These are phyloP conservation scores for Symbiotaphrina buchneri DNA, from an alignment of 495 filamentous ascomycete species.

Conservation along the genomic window DNA sequence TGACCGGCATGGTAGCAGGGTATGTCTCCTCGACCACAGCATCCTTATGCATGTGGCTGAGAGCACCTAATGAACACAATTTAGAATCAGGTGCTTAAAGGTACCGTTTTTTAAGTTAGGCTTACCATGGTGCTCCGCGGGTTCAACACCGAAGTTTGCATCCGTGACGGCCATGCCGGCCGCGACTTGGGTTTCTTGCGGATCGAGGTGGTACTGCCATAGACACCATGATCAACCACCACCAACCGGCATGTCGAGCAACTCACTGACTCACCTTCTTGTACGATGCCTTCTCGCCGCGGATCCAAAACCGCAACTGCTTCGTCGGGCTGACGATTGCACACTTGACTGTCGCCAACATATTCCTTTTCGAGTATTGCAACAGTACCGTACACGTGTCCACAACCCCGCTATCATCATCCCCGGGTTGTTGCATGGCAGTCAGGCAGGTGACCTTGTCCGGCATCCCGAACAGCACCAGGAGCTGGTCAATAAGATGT, in stretches of 20 bases:
- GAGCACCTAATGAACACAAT: too few species aligned
- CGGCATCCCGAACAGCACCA: conserved; percentile 56
- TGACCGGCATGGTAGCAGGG: conserved; percentile 42
- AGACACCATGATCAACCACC: too few species aligned
- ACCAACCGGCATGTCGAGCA: too few species aligned
- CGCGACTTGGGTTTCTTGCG: conserved; percentile 65
- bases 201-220: conserved; percentile 49
- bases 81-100: too few species aligned
- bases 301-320: conserved; percentile 61
- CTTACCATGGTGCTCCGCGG: conserved; percentile 26
- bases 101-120: too few species aligned
- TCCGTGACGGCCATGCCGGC: conserved; percentile 44
- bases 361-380: conserved; percentile 34
- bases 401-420: conserved; percentile 30
- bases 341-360: conserved; percentile 44
- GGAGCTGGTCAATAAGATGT: conserved; percentile 65
- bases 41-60: too few species aligned
- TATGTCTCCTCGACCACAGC: conserved; percentile 19
- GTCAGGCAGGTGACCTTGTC: conserved; percentile 40
- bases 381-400: conserved; percentile 49
- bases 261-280: too few species aligned
- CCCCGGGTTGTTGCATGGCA: conserved; percentile 39
- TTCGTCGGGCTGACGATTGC: conserved; percentile 39
- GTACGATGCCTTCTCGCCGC: conserved; percentile 61
- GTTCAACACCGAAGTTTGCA: conserved; percentile 42